Conservation (phyloP, 73 alveolate species). For the Paramecium sexaurelia region DNA sequence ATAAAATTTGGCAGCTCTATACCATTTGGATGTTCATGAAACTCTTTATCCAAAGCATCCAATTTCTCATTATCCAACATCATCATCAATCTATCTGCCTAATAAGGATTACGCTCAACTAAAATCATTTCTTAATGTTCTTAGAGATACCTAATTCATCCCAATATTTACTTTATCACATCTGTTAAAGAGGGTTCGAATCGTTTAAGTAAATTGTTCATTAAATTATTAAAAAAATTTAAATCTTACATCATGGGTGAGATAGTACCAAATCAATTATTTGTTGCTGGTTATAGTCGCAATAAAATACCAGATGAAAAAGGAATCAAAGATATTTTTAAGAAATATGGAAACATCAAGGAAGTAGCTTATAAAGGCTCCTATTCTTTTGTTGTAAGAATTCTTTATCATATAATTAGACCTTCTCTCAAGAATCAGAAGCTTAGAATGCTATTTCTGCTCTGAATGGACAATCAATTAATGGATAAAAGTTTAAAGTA, state of each 20-base stretch:
- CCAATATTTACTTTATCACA: slow-evolving; percentile 3
- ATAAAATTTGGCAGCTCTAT: slow-evolving; percentile 82
- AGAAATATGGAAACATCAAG: not conserved
- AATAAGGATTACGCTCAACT: slow-evolving; percentile 31
- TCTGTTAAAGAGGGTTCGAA: not conserved
- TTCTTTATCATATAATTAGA: not conserved
- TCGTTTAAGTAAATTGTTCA: not conserved
- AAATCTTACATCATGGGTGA: slow-evolving; percentile 22
- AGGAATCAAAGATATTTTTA: slow-evolving; percentile 32
- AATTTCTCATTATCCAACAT: slow-evolving; percentile 93
- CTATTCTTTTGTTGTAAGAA: slow-evolving; percentile 1
- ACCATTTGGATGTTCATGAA: slow-evolving; percentile 91
- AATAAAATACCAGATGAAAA: not conserved
- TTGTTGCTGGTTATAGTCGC: slow-evolving; percentile 32
- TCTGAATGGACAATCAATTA: not conserved
- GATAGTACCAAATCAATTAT: slow-evolving; percentile 2
- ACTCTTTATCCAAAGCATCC: slow-evolving; percentile 93
- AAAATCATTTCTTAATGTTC: not conserved
- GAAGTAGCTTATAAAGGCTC: not conserved
- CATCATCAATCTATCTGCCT: slow-evolving; percentile 90
- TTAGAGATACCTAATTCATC: not conserved
- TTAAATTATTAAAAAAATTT: not conserved
- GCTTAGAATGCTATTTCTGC: not conserved
- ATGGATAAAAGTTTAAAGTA: slow-evolving; percentile 6
- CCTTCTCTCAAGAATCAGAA: not conserved